Base-by-base conservation (phyloP, 345 rosid species). In the Rhizophora mangle region DNA sequence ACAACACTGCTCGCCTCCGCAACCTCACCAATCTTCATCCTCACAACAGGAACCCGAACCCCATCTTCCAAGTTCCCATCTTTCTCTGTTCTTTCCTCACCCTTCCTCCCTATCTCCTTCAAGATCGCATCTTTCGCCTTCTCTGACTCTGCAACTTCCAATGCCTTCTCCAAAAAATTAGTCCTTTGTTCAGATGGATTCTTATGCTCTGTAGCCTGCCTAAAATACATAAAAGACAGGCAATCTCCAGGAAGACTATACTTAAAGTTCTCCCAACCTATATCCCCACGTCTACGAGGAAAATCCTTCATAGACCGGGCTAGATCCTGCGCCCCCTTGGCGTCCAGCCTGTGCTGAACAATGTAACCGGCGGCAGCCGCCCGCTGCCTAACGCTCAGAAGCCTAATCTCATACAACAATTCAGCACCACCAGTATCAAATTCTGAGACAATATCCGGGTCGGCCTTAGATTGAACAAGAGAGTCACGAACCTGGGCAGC, bases 261-360 rank as follows among this genome's bases (percentile, higher is more conserved):
- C 57, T 94, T 85, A 60, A 91, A 94, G 55, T 72, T 76, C 58
- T 68, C 74, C 90, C 87, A 91, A 0, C 77, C 80, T 57, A 62
- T 81, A 10, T 91, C 96, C 10, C 87, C 87, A 4, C 85, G 82
- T 62, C 97, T 82, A 15, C 91, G 84, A 2, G 98, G 97, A 68
- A 74, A 94, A 77, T 94, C 98, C 78, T 94, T 94, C 51, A 89
- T 76, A 1, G 97, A 83, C 4, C 93, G 80, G 2, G 98, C 98
- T 4, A 91, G 67, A 51, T 94, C 98, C 58, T 77, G 82, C 13
- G 93, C 84, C n/a, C 88, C 87, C 68, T 84, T 84, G 0, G 67
- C 67, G 9, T 94, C 96, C 32, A 88, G 55, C 26, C 32, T 58
- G 0, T 74, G 67, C 47, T 82, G 67, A 13, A 91, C 75, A 8